Evolutionary conservation across 345 rosid species (phyloP), one percentile per base, ranked within the genome.

Genomic region (Eutrema japonicum): DNA sequence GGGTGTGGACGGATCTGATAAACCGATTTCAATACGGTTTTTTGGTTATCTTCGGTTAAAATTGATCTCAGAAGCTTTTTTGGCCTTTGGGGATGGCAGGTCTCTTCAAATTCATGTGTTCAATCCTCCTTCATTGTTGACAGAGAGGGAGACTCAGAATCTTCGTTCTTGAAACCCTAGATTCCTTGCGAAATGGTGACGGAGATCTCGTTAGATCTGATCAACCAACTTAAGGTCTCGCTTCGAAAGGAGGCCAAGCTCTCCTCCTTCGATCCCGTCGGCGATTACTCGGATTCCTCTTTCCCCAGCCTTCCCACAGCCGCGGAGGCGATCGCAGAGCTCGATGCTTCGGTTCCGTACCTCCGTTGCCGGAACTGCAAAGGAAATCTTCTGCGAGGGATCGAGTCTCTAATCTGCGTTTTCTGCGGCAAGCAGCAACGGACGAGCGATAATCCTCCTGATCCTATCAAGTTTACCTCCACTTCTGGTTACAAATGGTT

Each of bases 291-390:
- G 11, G 72, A 53, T 12, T 16, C 35, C 4, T 38, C 68, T 36
- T 3, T 72, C 64, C 78, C 79, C 32, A 56, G 37, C 47, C 80
- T 87, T 6, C 88, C 84, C 38, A 78, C 89, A 0, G 55, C 77
- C n/a, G 43, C 77, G 35, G 84, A 82, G 26, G 83, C 86, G 5
- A 73, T 88, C 53, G 45, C 92, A 37, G 82, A 79, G 42, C 66
- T 83, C 47, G 91, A 92, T 65, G 89, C 95, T 14, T 87, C 89
- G 0, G 84, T 96, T 8, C 67, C 83, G 29, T 62, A 80, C 55
- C 88, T 83, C 63, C 90, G 92, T 8, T 91, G 98, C 85, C 80
- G 75, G 51, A 78, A 80, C 80, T 94, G 97, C 74, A 81, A 85
- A 18, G 92, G 87, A 2, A 78, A 81, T 63, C 90, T 93, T 22